phyloP scores from a whole-genome alignment of 2,329 filamentous ascomycete genomes.

The Tolypocladium nubicola region DNA sequence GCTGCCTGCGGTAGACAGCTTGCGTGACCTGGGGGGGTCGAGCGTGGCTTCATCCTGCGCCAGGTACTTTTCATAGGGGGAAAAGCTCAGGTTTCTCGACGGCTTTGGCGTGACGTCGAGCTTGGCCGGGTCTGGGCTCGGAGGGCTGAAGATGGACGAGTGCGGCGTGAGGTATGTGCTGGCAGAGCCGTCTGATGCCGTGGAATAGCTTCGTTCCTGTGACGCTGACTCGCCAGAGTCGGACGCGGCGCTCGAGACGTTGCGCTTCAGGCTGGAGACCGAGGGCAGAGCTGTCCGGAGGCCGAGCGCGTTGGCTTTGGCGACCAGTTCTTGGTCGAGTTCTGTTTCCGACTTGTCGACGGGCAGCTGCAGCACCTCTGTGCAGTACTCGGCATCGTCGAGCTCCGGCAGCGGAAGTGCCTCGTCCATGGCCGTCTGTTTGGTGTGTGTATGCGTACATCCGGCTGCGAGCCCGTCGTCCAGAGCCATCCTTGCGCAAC shows the following conservation, averaged over 20 bases:
- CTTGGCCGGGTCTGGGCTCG: conserved; percentile 7
- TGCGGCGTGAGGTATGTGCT: conserved; percentile 30
- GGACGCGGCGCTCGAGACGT: conserved; percentile 30
- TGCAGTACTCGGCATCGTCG: conserved; percentile 26
- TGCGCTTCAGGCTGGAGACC: conserved; percentile 19
- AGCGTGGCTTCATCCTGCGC: conserved; percentile 31
- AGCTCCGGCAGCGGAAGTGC: conserved; percentile 23
- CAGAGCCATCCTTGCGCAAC: not conserved
- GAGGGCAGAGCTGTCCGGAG: conserved; percentile 16
- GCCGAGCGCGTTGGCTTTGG: conserved; percentile 23
- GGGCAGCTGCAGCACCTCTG: conserved; percentile 26
- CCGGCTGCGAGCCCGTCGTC: not conserved
- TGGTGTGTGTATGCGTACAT: not conserved
- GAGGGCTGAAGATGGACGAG: conserved; percentile 26
- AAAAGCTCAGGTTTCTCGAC: conserved; percentile 31
- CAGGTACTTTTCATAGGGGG: conserved; percentile 41
- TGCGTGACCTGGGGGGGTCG: conserved; percentile 23
- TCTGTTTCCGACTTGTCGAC: conserved; percentile 25
- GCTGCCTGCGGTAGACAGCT: conserved; percentile 18
- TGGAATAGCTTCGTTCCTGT: conserved; percentile 34
- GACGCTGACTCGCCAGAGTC: conserved; percentile 27
- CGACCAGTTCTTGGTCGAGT: conserved; percentile 25
- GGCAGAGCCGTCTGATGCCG: conserved; percentile 28
- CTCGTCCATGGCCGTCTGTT: conserved; percentile 3
- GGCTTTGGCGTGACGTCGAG: conserved; percentile 14